Conservation (phyloP, 148 eudicot genomes). For the Vaccinium darrowii region DNA sequence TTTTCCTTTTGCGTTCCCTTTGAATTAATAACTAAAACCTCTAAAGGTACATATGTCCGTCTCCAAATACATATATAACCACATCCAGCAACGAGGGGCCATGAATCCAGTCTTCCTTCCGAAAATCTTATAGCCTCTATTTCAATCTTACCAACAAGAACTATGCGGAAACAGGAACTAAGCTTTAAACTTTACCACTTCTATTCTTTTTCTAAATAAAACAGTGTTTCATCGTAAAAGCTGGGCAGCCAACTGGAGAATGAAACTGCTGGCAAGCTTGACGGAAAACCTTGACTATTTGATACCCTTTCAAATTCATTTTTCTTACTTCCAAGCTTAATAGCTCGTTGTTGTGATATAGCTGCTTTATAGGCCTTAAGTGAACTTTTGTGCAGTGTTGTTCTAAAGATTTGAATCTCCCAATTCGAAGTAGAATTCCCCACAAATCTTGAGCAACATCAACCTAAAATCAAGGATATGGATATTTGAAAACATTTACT, state of each 20-base stretch:
- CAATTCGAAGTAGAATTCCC: conserved; percentile 80
- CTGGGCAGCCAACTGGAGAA: conserved; percentile 83
- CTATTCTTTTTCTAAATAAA: too few species aligned
- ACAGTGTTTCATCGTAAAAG: conserved; percentile 65
- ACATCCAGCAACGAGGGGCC: too few species aligned
- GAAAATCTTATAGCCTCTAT: too few species aligned
- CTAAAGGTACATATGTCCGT: too few species aligned
- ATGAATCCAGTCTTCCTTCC: too few species aligned
- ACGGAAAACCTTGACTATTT: conserved; percentile 44
- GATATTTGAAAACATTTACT: neutral
- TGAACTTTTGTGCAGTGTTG: conserved; percentile 78
- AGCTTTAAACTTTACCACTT: too few species aligned
- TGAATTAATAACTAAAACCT: too few species aligned
- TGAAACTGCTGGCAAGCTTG: conserved; percentile 46
- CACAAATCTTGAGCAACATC: conserved; percentile 90
- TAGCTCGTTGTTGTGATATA: conserved; percentile 61
- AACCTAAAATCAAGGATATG: conserved; percentile 38
- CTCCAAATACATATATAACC: too few species aligned
- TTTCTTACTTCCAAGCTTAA: conserved; percentile 53
- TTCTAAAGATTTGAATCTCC: conserved; percentile 90
- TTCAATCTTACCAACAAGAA: too few species aligned
- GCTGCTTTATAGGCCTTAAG: conserved; percentile 68
- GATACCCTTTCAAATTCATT: conserved; percentile 53
- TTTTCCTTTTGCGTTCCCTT: too few species aligned
- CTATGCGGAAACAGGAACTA: too few species aligned